These are phyloP conservation scores for Metschnikowia reukaufii DNA, from an alignment of 805 yeast genomes.

Conservation along the genomic window DNA sequence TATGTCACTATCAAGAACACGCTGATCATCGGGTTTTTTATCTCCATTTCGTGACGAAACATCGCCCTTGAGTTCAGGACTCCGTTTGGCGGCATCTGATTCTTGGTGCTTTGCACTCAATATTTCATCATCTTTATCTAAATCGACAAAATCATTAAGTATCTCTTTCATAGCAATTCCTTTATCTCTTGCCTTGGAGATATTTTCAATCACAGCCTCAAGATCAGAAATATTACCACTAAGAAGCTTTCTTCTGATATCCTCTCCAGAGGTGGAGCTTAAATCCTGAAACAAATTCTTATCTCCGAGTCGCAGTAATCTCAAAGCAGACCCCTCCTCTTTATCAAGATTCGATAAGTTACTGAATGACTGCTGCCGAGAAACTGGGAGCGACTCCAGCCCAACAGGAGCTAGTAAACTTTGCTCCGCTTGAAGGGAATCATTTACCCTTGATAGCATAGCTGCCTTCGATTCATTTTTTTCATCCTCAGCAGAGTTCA, in stretches of 20 bases:
- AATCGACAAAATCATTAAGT: slow-evolving; percentile 12
- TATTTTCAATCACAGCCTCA: slow-evolving; percentile 33
- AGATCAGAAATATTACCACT: slow-evolving; percentile 34
- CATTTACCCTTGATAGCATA: slow-evolving; percentile 5
- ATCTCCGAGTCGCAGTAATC: slow-evolving; percentile 27
- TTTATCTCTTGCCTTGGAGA: slow-evolving; percentile 30
- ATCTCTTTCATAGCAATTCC: slow-evolving; percentile 33
- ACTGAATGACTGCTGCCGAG: slow-evolving; percentile 23
- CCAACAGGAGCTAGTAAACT: slow-evolving; percentile 10
- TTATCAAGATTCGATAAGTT: slow-evolving; percentile 36
- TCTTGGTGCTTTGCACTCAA: background rate
- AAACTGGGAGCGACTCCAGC: slow-evolving; percentile 14
- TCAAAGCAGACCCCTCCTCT: slow-evolving; percentile 45
- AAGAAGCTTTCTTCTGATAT: slow-evolving; percentile 34
- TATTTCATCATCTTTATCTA: background rate
- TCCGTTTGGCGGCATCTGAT: background rate
- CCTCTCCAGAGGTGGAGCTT: slow-evolving; percentile 35
- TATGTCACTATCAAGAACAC: background rate
- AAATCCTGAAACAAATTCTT: slow-evolving; percentile 14
- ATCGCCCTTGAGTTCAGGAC: background rate
- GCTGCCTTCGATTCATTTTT: slow-evolving; percentile 16
- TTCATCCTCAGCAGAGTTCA: slow-evolving; percentile 27
- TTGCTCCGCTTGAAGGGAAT: slow-evolving; percentile 6
- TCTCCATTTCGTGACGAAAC: background rate
- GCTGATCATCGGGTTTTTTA: background rate